These are phyloP conservation scores for Furcasterigmium furcatum DNA, from an alignment of 2,329 filamentous ascomycete species.

Conservation along the genomic window DNA sequence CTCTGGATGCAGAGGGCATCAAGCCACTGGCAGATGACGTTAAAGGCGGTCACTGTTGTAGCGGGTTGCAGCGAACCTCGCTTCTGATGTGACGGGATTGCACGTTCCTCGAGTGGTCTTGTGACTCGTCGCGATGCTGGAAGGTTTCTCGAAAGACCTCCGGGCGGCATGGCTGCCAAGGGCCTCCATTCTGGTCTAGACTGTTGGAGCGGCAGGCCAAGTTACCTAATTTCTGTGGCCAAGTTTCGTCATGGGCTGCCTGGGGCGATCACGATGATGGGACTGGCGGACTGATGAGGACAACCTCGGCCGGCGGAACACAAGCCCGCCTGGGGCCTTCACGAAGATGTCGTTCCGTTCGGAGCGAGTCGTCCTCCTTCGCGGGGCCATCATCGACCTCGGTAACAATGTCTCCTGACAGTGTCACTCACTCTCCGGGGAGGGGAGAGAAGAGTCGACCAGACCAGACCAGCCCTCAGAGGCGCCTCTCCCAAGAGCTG, in stretches of 20 bases:
- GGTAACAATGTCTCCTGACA: background rate
- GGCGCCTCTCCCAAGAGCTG: background rate
- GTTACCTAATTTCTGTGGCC: background rate
- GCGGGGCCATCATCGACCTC: background rate
- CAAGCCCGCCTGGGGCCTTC: too few relatives aligned
- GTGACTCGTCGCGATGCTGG: background rate
- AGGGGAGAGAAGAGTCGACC: background rate
- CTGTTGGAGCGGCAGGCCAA: background rate
- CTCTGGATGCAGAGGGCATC: background rate
- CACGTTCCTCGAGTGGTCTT: background rate
- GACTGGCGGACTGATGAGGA: background rate
- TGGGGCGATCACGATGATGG: background rate
- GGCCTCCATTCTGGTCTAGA: background rate
- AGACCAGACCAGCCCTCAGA: conserved; percentile 4
- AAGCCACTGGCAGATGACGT: too few relatives aligned
- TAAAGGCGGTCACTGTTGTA: too few relatives aligned
- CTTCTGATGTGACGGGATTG: background rate
- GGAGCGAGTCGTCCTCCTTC: background rate
- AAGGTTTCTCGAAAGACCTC: background rate
- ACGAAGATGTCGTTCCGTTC: background rate
- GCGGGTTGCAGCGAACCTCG: background rate
- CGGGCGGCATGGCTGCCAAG: background rate
- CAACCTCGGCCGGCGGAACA: too few relatives aligned
- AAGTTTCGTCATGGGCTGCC: background rate
- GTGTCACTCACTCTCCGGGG: background rate